phyloP scores from a whole-genome alignment of 805 yeast genomes.

The Torulaspora delbrueckii region DNA sequence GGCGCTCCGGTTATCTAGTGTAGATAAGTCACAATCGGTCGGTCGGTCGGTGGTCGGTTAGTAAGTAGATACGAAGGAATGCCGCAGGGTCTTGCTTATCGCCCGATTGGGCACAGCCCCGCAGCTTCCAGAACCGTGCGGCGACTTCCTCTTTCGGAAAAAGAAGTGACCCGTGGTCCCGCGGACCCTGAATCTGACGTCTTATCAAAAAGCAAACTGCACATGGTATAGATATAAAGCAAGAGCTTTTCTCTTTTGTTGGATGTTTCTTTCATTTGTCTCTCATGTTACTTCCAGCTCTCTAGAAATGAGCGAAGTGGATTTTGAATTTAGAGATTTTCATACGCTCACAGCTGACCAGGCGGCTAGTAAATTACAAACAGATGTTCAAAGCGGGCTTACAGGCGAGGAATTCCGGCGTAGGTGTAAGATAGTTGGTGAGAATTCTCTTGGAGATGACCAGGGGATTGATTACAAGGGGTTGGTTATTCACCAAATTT shows the following conservation, averaged over 20 bases:
- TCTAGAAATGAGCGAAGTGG: not conserved
- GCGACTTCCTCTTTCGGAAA: not conserved
- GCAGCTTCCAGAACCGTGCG: conserved; percentile 1
- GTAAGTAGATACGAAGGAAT: not conserved
- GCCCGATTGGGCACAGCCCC: not conserved
- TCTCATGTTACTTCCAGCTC: too few relatives aligned
- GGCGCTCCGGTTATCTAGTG: too few relatives aligned
- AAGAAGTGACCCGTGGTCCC: too few relatives aligned
- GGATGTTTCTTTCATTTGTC: too few relatives aligned
- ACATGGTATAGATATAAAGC: too few relatives aligned
- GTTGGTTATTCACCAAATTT: conserved; percentile 76
- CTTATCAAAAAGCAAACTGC: not conserved
- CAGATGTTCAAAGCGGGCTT: conserved; percentile 60
- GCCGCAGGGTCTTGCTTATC: not conserved
- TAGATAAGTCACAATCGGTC: too few relatives aligned
- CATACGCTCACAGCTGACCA: conserved; percentile 58
- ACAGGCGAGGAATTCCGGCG: conserved; percentile 57
- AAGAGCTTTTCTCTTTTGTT: too few relatives aligned
- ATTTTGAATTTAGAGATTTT: conserved; percentile 32
- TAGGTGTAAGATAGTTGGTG: conserved; percentile 68
- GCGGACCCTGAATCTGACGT: not conserved
- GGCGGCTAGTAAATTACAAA: conserved; percentile 53
- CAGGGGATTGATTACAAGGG: conserved; percentile 63
- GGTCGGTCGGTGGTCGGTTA: too few relatives aligned
- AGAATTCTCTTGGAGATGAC: conserved; percentile 77